Evolutionary conservation across 2,329 filamentous ascomycete species (phyloP), one percentile per base, ranked within the genome.

Genomic region (Chalaropsis ovoidea): DNA sequence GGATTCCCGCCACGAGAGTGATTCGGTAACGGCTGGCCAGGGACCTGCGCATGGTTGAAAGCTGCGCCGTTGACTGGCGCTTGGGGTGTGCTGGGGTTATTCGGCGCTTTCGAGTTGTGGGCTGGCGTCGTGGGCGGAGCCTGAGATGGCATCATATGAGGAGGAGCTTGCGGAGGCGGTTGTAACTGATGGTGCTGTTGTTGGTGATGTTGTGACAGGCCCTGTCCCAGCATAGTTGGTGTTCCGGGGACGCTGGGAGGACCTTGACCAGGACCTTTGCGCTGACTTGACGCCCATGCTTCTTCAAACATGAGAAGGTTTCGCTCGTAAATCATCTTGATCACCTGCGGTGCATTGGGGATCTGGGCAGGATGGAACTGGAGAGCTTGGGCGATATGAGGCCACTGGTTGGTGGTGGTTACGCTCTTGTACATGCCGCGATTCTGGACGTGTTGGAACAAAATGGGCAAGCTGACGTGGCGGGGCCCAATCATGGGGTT

Each of bases 371-470:
- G 81, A 8, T 79, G 79, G 61, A 90, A 83, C 3, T 82, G 81
- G 61, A 91, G 74, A 39, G 81, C 77, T 66, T 84, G 82, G 0
- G 89, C 86, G 65, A 96, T 79, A 62, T 85, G 81, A 1, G 80
- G 78, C 94, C 94, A 97, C 66, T 81, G 80, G 69, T 90, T 89
- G 27, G 79, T 79, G 27, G 82, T 81, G 0, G 84, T 86, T 2
- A 95, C 84, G 68, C 81, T 84, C 70, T 87, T 88, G 65, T 87
- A 94, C 4, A 91, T 91, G 27, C 89, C 89, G 70, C 88, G 92
- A 70, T 86, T 82, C 58, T 77, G 75, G 1, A 96, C 89, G 0
- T 84, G 79, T 68, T 87, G 84, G 74, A 95, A 97, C 2, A 97
- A 79, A 68, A 86, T 82, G 72, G 90, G 83, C 13, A 96, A 76